Conservation (phyloP, 108 stramenopile species). For the Chaetoceros tenuissimus region DNA sequence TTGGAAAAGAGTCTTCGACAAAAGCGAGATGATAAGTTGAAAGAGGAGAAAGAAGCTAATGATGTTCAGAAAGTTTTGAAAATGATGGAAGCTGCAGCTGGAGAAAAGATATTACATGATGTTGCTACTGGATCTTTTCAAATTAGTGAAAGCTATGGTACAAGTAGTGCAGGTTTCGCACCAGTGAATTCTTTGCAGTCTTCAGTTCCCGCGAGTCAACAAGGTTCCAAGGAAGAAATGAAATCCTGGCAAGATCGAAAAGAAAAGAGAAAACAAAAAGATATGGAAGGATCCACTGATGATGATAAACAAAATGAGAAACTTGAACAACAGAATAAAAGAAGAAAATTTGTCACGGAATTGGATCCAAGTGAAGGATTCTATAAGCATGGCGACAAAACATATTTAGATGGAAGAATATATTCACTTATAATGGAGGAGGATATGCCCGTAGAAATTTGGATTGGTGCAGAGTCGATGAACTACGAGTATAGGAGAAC, state of each 20-base stretch:
- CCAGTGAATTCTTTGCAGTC: background rate
- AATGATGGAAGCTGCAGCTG: conserved; percentile 54
- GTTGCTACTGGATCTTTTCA: conserved; percentile 4
- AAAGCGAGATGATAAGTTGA: conserved; percentile 37
- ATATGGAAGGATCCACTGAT: conserved; percentile 11
- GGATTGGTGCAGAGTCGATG: conserved; percentile 25
- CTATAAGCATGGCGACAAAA: conserved; percentile 39
- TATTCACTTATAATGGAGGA: conserved; percentile 60
- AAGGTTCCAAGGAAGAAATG: conserved; percentile 24
- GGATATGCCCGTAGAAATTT: conserved; percentile 78
- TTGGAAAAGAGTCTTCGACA: conserved; percentile 41
- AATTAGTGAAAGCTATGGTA: background rate
- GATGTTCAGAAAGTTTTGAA: conserved; percentile 37
- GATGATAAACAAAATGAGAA: background rate
- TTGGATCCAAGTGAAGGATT: conserved; percentile 26
- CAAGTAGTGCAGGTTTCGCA: conserved; percentile 2
- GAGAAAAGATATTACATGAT: conserved; percentile 3
- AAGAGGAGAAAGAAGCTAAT: conserved; percentile 44
- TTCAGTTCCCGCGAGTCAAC: no score
- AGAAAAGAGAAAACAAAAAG: conserved; percentile 6
- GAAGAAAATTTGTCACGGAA: background rate
- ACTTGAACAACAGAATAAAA: background rate
- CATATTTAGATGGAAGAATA: conserved; percentile 53
- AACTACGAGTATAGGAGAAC: conserved; percentile 10
- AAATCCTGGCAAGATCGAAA: conserved; percentile 29